Evolutionary conservation across 208 protist species (phyloP).

Genomic region (Wallacemonas collosoma): DNA sequence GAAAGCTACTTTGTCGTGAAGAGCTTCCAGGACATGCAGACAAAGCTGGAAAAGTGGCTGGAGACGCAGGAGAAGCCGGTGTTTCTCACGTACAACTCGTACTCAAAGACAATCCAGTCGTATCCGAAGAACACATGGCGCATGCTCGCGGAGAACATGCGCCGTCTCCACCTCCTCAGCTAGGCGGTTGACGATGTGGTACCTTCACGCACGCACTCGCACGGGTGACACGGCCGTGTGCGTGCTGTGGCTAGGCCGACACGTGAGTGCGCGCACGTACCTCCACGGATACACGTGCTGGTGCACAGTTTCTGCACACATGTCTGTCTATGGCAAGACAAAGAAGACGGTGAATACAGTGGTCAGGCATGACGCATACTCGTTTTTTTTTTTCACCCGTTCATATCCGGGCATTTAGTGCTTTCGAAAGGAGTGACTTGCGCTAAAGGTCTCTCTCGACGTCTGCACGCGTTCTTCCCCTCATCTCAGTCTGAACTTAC

Average conservation of each 20-base stretch:
- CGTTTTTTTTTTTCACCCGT: background rate
- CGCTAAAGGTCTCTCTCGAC: too few species aligned
- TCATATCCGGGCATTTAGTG: slow-evolving; percentile 14
- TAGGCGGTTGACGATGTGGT: background rate
- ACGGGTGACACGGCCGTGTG: too few species aligned
- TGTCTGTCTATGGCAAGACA: too few species aligned
- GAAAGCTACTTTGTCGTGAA: slow-evolving; percentile 94
- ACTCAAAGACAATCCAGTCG: slow-evolving; percentile 85
- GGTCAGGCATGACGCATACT: background rate
- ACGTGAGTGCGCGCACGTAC: too few species aligned
- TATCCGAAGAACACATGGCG: slow-evolving; percentile 71
- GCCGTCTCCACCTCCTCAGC: slow-evolving; percentile 15
- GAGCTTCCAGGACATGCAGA: slow-evolving; percentile 90
- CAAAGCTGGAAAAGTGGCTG: slow-evolving; percentile 85
- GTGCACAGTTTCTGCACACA: too few species aligned
- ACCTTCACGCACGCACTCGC: too few species aligned
- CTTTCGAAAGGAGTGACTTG: background rate
- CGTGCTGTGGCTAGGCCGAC: too few species aligned
- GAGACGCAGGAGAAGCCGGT: slow-evolving; percentile 78
- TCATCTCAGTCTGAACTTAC: too few species aligned
- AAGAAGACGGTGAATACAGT: too few species aligned
- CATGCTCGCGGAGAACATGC: slow-evolving; percentile 59
- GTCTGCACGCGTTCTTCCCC: too few species aligned
- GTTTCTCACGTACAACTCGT: slow-evolving; percentile 91
- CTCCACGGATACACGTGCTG: too few species aligned